Base-by-base conservation (phyloP, 192 early-diverging fungal genomes). In the Coemansia sp. region DNA sequence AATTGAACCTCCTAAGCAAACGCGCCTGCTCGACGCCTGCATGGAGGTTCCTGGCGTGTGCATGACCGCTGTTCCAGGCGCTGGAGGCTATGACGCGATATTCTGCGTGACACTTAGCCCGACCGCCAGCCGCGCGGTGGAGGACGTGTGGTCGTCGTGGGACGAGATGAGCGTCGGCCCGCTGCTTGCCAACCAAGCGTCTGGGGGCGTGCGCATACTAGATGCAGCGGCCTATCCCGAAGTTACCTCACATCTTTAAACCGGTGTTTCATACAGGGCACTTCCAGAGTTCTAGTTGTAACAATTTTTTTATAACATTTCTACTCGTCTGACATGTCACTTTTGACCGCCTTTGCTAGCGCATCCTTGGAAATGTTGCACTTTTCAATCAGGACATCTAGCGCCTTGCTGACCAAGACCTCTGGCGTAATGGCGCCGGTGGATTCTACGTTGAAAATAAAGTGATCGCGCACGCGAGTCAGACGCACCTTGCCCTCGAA, bases 71-170 rank as follows among this genome's bases (percentile, higher is more conserved):
- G 95, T 99, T 4, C 98, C 98, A 21, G 98, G 98, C 53, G 95
- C 97, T 57, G 98, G 98, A 44, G 98, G 98, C 5, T 98, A 88
- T 62, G 98, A 99, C 77, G 98, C 98, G 7, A 98, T 99, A 66
- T 97, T 94, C 73, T 95, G 93, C 63, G 84, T 99, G 45, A 84
- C 86, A 35, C 51, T 93, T 11, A 86, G 87, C 9, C 80, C 85
- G 0, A 74, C 70, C 7, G 77, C 88, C 4, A 78, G 78, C 57
- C 36, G 61, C 34, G 73, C 68, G 16, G 87, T 93, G 21, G 88
- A 86, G 50, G 31, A 66, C 2, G 74, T 91, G 57, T 94, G 90
- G 91, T 70, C 83, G 10, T 27, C 64, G 19, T 96, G 94, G 92
- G 72, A 73, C 2, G 93, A 89, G 65, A 89, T 89, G 85, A 89